Percentiles rank a stretch among this genome's conserved stretches.
Conservation (phyloP, 768 basidiomycete species). For the Phlegmacium glaucopus region DNA sequence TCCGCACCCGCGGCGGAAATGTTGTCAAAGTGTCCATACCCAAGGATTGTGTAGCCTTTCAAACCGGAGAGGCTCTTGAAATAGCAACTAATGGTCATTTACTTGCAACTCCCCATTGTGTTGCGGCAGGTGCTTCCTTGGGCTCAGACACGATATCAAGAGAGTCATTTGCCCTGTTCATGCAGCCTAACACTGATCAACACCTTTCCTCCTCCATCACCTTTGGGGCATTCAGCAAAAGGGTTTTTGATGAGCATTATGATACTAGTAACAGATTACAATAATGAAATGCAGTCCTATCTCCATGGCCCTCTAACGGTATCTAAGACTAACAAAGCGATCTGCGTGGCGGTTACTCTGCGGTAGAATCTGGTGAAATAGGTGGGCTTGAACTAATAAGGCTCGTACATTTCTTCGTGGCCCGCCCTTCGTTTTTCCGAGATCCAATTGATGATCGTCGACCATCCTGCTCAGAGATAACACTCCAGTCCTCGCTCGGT, state of each 20-base stretch:
- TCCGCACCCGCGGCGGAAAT: constrained; percentile 77
- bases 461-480: constrained; percentile 77
- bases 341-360: constrained; percentile 35
- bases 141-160: constrained; percentile 54
- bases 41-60: constrained; percentile 82
- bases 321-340: background rate
- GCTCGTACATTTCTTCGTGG: constrained; percentile 53
- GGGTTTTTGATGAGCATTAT: constrained; percentile 65
- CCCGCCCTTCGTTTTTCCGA: constrained; percentile 32
- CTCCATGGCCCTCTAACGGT: background rate
- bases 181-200: constrained; percentile 85
- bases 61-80: constrained; percentile 95
- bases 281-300: background rate
- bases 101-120: constrained; percentile 93
- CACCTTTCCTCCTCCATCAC: constrained; percentile 66
- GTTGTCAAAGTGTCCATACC: constrained; percentile 88
- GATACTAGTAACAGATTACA: constrained; percentile 12
- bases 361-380: constrained; percentile 51
- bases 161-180: constrained; percentile 88
- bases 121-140: constrained; percentile 60
- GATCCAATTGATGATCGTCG: constrained; percentile 54
- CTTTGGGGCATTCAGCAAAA: constrained; percentile 89
- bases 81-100: constrained; percentile 79
- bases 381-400: constrained; percentile 53
- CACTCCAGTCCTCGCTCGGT: constrained; percentile 84